Evolutionary conservation across 352 stramenopile genomes (phyloP).

Genomic region (Globisporangium megalacanthum): DNA sequence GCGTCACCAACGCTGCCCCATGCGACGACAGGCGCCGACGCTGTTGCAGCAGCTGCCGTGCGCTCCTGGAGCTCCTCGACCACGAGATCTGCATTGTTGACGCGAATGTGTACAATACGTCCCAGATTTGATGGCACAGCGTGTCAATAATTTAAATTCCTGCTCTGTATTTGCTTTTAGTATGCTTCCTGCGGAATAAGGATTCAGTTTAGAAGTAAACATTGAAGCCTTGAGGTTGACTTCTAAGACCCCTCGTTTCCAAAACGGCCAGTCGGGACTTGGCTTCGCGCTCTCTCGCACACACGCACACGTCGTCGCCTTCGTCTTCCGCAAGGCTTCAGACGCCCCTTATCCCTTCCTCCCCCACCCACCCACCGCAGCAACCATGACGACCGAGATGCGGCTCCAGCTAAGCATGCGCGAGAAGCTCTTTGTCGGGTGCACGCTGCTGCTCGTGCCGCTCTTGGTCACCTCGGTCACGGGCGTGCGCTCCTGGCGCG

Average conservation of each 20-base stretch:
- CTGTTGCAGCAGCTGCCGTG: neutral
- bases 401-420: slow-evolving; percentile 49
- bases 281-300: neutral
- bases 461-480: slow-evolving; percentile 49
- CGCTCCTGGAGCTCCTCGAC: neutral
- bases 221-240: no score
- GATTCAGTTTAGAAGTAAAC: no score
- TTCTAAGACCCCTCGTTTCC: no score
- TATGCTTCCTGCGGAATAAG: neutral
- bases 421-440: slow-evolving; percentile 48
- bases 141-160: neutral
- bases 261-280: neutral
- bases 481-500: slow-evolving; percentile 40
- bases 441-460: slow-evolving; percentile 56
- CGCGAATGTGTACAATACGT: no score
- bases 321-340: neutral
- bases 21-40: neutral
- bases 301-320: neutral
- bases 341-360: no score
- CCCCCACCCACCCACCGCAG: neutral
- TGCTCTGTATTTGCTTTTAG: neutral
- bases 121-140: no score
- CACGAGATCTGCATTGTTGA: neutral
- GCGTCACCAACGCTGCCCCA: neutral
- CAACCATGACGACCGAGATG: slow-evolving; percentile 44